Evolutionary conservation across 169 alveolate genomes (phyloP), one percentile per base, ranked within the genome.

Genomic region (Plasmodium ovale): DNA sequence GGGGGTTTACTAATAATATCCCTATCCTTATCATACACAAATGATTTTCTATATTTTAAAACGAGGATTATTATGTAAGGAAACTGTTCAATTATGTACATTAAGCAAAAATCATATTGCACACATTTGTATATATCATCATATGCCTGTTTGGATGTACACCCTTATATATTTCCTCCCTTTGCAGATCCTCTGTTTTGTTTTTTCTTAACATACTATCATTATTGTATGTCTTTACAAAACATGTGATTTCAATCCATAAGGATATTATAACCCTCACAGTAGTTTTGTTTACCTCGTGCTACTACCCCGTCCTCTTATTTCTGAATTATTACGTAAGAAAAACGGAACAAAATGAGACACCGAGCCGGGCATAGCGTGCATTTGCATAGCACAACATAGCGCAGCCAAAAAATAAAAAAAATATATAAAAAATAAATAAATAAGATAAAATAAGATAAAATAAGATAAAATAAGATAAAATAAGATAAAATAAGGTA

Each of bases 131-230:
- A 29, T 58, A 27, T 37, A 19, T 54, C 3, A 56, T 3, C 42
- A 3, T 68, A 14, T 68, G 16, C 23, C 16, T 68, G 23, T 19
- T 10, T 25, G 19, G 16, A 47, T 6, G 29, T 16, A 42, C 33
- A 23, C 25, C 12, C 25, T 21, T 35, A 14, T 39, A 10, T 14
- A 21, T 59, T 39, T 35, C 54, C 1, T 39, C 49, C 35, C 49
- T 31, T 59, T 62, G 27, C 51, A 73, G 87, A 73, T 59, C 87
- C 72, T 58, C 42, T 10, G 23, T 73, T 2, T 58, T 58, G 62
- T 16, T 47, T 10, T 9, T 56, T 49, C 44, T 31, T 47, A 73
- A 56, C 53, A 1, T 59, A 7, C 31, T 73, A 47, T 23, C 62
- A 58, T 42, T 58, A 47, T n/a, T n/a, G 10, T 0, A 27, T 39